A percentile compares a stretch with the other conserved stretches of the same genome.
These are phyloP conservation scores for Rosa hybrid DNA, from an alignment of 331 rosid species.

Conservation along the genomic window DNA sequence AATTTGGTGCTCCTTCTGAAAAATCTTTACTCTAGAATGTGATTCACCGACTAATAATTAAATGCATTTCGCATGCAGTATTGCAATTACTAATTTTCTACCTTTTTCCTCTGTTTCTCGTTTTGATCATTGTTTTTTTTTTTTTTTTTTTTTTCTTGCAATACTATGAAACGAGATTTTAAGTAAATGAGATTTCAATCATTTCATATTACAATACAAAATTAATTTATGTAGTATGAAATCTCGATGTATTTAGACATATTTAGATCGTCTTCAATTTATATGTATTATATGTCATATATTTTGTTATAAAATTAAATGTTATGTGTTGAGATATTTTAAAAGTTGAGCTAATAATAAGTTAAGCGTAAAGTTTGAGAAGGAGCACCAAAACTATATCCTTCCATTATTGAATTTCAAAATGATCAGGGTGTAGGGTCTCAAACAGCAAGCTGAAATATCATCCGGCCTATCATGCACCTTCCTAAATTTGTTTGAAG, in stretches of 20 bases:
- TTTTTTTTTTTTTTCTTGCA: too few species aligned
- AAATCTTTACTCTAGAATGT: not conserved
- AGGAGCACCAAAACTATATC: not conserved
- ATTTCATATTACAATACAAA: too few species aligned
- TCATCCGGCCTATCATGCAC: not conserved
- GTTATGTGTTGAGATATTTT: too few species aligned
- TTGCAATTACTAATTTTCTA: not conserved
- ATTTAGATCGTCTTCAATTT: too few species aligned
- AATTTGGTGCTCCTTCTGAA: not conserved
- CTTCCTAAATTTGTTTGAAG: not conserved
- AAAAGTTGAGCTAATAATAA: too few species aligned
- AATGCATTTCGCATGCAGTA: not conserved
- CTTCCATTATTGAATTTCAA: not conserved
- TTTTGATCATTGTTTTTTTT: too few species aligned
- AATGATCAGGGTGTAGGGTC: slow-evolving; percentile 2
- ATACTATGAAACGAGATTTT: too few species aligned
- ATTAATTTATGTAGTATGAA: too few species aligned
- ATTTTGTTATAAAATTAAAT: too few species aligned
- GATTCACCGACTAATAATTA: not conserved
- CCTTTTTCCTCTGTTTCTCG: not conserved
- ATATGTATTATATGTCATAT: too few species aligned
- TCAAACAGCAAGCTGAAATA: not conserved
- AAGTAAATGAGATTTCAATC: too few species aligned
- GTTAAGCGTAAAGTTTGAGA: not conserved
- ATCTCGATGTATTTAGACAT: too few species aligned